Percentiles rank a stretch among this genome's conserved stretches.
phyloP scores from a whole-genome alignment of 1,139 yeast species.

The Yamadazyma jaroonii region DNA sequence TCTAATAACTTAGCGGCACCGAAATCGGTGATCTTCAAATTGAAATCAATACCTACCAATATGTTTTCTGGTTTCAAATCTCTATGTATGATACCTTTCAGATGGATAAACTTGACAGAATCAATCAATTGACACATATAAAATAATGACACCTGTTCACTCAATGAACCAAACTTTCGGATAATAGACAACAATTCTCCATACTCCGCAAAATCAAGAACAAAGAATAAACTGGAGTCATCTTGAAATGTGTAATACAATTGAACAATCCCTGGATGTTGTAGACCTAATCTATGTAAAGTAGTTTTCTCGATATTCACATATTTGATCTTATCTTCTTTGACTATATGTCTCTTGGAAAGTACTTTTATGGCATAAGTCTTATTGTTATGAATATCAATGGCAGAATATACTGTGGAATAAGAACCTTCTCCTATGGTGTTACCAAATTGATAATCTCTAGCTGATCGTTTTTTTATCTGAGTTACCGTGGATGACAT shows the following conservation, averaged over 20 bases:
- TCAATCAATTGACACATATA: slow-evolving; percentile 78
- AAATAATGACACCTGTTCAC: slow-evolving; percentile 73
- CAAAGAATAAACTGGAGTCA: slow-evolving; percentile 66
- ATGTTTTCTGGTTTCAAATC: slow-evolving; percentile 95
- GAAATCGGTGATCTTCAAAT: slow-evolving; percentile 91
- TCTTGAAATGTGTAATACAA: slow-evolving; percentile 79
- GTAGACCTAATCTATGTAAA: slow-evolving; percentile 64
- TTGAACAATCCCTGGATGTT: slow-evolving; percentile 66
- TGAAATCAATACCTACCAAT: slow-evolving; percentile 73
- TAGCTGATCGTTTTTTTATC: slow-evolving; percentile 39
- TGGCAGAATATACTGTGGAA: slow-evolving; percentile 70
- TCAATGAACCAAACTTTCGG: slow-evolving; percentile 73
- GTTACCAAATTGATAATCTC: slow-evolving; percentile 70
- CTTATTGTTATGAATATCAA: slow-evolving; percentile 53
- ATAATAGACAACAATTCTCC: slow-evolving; percentile 73
- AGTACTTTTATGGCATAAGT: slow-evolving; percentile 74
- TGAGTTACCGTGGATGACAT: not conserved
- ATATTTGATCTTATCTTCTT: slow-evolving; percentile 75
- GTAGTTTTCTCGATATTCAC: slow-evolving; percentile 79
- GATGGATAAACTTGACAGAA: slow-evolving; percentile 82
- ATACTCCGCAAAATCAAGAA: slow-evolving; percentile 75
- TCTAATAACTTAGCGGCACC: slow-evolving; percentile 89
- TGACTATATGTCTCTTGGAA: slow-evolving; percentile 70
- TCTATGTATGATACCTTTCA: slow-evolving; percentile 83
- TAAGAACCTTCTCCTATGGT: slow-evolving; percentile 81